These are phyloP conservation scores for Lentinula lateritia DNA, from an alignment of 768 basidiomycete species.

Conservation along the genomic window DNA sequence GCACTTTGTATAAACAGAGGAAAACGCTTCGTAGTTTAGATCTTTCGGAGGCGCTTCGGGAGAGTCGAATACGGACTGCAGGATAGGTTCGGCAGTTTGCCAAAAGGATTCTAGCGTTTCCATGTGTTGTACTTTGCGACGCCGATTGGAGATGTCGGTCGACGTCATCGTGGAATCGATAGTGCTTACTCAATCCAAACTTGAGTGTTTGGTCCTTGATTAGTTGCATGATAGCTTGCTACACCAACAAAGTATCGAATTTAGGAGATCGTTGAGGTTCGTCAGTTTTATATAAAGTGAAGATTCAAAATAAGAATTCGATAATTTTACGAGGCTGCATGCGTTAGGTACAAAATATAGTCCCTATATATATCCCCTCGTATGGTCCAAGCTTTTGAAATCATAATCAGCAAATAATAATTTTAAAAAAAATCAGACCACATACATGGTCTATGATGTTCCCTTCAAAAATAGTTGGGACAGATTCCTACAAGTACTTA, in stretches of 20 bases:
- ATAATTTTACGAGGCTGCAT: too few species aligned
- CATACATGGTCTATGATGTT: slow-evolving; percentile 28
- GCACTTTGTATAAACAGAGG: neutral
- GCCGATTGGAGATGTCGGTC: too few species aligned
- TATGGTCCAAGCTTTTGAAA: slow-evolving; percentile 18
- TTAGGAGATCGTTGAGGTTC: too few species aligned
- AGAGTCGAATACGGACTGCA: neutral
- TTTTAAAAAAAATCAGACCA: neutral
- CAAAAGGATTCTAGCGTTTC: neutral
- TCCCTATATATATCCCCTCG: slow-evolving; percentile 36
- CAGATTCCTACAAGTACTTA: slow-evolving; percentile 13
- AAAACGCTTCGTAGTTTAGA: neutral
- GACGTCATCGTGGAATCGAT: neutral
- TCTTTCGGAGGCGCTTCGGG: neutral
- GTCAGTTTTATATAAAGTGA: too few species aligned
- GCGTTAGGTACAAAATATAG: slow-evolving; percentile 13
- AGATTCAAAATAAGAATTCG: too few species aligned
- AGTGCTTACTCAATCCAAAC: too few species aligned
- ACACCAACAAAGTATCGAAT: too few species aligned
- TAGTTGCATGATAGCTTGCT: too few species aligned
- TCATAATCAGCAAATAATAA: neutral
- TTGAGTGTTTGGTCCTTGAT: too few species aligned
- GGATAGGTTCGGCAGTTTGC: neutral
- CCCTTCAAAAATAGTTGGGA: slow-evolving; percentile 28
- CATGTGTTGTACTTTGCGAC: neutral